A percentile compares a stretch with the other conserved stretches of the same genome.
Conservation (phyloP, 495 filamentous ascomycete genomes). For the Penicillium chermesinum region DNA sequence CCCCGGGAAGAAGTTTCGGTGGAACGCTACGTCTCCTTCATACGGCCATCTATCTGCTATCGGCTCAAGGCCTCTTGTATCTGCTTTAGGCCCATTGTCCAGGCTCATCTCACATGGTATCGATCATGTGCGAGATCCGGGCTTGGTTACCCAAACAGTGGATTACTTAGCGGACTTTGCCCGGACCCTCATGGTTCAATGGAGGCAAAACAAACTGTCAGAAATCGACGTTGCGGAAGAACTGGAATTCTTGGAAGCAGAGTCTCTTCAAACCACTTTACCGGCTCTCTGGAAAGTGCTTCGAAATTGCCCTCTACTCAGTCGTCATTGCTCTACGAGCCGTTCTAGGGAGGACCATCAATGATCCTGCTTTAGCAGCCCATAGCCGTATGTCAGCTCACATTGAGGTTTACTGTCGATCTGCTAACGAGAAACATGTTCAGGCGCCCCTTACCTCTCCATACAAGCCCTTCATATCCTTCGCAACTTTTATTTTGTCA, state of each 20-base stretch:
- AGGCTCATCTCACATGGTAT: slow-evolving; percentile 69
- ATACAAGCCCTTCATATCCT: slow-evolving; percentile 73
- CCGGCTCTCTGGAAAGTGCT: slow-evolving; percentile 78
- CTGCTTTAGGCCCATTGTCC: slow-evolving; percentile 74
- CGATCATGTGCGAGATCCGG: slow-evolving; percentile 56
- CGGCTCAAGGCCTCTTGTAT: slow-evolving; percentile 62
- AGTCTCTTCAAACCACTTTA: slow-evolving; percentile 64
- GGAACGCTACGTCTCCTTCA: slow-evolving; percentile 59
- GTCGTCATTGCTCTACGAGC: slow-evolving; percentile 71
- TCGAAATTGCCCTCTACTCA: slow-evolving; percentile 72
- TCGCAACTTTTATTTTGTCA: slow-evolving; percentile 82
- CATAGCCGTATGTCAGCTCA: slow-evolving; percentile 44
- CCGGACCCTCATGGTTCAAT: slow-evolving; percentile 66
- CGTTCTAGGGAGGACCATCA: slow-evolving; percentile 61
- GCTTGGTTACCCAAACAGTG: slow-evolving; percentile 59
- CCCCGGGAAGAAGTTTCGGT: slow-evolving; percentile 60
- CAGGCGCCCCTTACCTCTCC: slow-evolving; percentile 64
- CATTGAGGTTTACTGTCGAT: not conserved
- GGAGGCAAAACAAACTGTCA: slow-evolving; percentile 79
- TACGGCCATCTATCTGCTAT: slow-evolving; percentile 53
- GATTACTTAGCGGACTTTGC: slow-evolving; percentile 69
- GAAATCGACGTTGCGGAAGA: slow-evolving; percentile 79
- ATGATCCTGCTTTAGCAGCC: slow-evolving; percentile 48
- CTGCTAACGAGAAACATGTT: not conserved
- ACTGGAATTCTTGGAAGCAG: slow-evolving; percentile 57